Evolutionary conservation across 768 basidiomycete genomes (phyloP).

Genomic region (Trametes cinnabarina): DNA sequence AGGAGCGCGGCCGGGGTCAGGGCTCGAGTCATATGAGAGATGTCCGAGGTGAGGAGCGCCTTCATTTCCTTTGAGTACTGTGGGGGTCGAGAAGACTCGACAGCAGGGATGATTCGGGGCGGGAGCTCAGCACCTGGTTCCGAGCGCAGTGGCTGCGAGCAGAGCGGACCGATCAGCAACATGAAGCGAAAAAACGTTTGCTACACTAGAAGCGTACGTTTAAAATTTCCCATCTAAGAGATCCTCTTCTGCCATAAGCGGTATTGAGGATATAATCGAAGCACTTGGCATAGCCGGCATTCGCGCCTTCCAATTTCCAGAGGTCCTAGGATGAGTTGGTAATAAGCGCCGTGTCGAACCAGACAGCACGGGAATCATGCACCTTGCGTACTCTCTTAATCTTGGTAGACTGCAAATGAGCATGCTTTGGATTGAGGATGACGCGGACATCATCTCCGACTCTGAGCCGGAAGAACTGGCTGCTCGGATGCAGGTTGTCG

Average conservation of each 20-base stretch:
- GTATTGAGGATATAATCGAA: constrained; percentile 60
- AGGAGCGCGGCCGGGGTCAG: constrained; percentile 41
- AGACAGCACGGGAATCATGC: no score
- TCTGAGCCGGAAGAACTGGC: constrained; percentile 65
- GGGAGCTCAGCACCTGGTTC: constrained; percentile 43
- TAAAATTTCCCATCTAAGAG: constrained; percentile 65
- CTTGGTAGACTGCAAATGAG: constrained; percentile 37
- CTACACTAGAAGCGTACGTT: constrained; percentile 42
- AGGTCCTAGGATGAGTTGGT: constrained; percentile 42
- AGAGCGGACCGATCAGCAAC: constrained; percentile 11
- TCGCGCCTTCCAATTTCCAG: constrained; percentile 52
- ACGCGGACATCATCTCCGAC: constrained; percentile 56
- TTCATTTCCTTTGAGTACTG: constrained; percentile 59
- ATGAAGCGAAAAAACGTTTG: neutral
- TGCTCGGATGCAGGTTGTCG: constrained; percentile 27
- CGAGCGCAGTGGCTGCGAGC: constrained; percentile 51
- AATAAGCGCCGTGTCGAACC: no score
- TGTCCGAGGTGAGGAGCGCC: constrained; percentile 56
- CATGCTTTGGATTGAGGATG: constrained; percentile 36
- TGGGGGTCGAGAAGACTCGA: constrained; percentile 60
- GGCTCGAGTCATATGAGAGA: constrained; percentile 46
- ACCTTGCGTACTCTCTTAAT: constrained; percentile 55
- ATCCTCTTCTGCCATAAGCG: constrained; percentile 77
- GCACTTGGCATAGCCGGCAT: constrained; percentile 44
- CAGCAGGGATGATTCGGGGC: constrained; percentile 48